A percentile compares a stretch with the other conserved stretches of the same genome.
phyloP scores from a whole-genome alignment of 1,284 basidiomycete species.

The Fomitopsis betulina region DNA sequence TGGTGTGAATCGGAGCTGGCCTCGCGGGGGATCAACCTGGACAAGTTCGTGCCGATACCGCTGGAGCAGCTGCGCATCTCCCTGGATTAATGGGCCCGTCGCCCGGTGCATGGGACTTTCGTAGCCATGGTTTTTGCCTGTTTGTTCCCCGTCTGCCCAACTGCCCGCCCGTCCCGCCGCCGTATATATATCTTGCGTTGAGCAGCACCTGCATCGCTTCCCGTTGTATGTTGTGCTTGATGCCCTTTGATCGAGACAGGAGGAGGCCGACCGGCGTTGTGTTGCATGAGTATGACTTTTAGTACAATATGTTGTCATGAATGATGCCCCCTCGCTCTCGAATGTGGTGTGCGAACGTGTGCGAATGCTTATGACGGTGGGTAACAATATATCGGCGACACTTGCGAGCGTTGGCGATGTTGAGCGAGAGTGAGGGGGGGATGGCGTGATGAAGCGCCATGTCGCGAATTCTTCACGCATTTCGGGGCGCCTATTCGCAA shows the following conservation, averaged over 20 bases:
- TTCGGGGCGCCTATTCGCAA: conserved; percentile 11
- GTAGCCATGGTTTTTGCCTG: conserved; percentile 5
- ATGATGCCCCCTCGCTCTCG: neutral
- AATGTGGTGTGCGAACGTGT: neutral
- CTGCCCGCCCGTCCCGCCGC: neutral
- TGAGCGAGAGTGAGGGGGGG: neutral
- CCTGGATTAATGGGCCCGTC: conserved; percentile 60
- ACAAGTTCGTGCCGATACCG: conserved; percentile 93
- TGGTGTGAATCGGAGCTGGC: conserved; percentile 88
- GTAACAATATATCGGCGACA: neutral
- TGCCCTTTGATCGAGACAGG: neutral
- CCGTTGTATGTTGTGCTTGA: conserved; percentile 7
- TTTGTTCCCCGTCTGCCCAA: conserved; percentile 1
- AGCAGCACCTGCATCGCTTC: conserved; percentile 9
- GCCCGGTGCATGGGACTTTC: conserved; percentile 15
- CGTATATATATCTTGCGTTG: conserved; percentile 24
- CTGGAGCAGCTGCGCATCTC: conserved; percentile 88
- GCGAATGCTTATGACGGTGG: neutral
- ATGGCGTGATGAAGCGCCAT: conserved; percentile 19
- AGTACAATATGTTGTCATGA: conserved; percentile 7
- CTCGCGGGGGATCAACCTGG: conserved; percentile 82
- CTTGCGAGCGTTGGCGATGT: neutral
- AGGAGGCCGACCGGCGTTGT: conserved; percentile 1
- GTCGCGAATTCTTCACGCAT: conserved; percentile 23
- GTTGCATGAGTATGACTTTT: conserved; percentile 2